phyloP scores from a whole-genome alignment of 768 basidiomycete species.

The Leccinum sublutescens region DNA sequence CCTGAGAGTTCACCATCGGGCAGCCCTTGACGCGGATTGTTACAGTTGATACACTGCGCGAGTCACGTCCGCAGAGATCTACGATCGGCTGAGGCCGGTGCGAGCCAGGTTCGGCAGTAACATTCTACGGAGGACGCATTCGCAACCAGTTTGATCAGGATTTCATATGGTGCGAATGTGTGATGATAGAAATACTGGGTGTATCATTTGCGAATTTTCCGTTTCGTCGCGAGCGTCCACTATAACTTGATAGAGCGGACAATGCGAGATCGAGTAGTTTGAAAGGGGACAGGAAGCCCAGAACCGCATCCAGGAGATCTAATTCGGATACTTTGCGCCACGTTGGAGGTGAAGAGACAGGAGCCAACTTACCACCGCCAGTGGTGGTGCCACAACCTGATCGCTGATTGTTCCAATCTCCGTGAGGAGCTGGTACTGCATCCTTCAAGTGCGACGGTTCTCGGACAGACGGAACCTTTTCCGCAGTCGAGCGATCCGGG shows the following conservation, averaged over 20 bases:
- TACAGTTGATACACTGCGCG: neutral
- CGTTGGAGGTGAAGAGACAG: constrained; percentile 9
- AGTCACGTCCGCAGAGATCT: constrained; percentile 10
- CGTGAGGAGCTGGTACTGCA: constrained; percentile 3
- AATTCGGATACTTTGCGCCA: constrained; percentile 8
- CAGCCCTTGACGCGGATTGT: neutral
- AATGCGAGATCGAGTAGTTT: constrained; percentile 22
- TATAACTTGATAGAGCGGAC: constrained; percentile 25
- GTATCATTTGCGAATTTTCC: constrained; percentile 6
- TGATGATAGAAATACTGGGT: constrained; percentile 11
- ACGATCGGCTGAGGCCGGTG: neutral
- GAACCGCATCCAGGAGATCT: neutral
- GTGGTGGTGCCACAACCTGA: neutral
- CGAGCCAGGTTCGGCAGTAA: neutral
- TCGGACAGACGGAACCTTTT: constrained; percentile 4
- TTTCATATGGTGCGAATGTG: constrained; percentile 1
- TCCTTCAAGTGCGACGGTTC: neutral
- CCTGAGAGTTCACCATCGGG: neutral
- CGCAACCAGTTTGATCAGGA: constrained; percentile 2
- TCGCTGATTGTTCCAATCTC: constrained; percentile 3
- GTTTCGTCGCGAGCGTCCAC: neutral
- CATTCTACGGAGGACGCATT: constrained; percentile 2
- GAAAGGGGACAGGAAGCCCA: constrained; percentile 8
- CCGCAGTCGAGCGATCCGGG: constrained; percentile 7
- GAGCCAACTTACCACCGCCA: constrained; percentile 5